Base-by-base conservation (phyloP, 345 rosid species). In the Luvunga scandens region DNA sequence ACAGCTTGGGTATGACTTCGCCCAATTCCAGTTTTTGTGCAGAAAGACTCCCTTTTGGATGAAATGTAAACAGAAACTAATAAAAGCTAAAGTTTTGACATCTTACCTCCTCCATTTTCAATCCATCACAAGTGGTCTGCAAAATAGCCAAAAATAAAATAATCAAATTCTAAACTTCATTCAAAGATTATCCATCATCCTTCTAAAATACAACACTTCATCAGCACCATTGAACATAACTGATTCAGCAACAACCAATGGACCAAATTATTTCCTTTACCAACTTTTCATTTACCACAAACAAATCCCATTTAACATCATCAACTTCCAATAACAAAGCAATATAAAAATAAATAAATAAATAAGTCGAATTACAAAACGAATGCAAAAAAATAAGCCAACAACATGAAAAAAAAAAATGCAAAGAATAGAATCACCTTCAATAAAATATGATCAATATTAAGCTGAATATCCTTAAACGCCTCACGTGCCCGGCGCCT, bases 401-500 rank as follows among this genome's bases (percentile, higher is more conserved):
- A 50, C 1, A 16, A 50, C 56, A 16, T 50, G 56, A 50, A 50
- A 50, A 50, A 50, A 50, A 50, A 13, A 61, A 55, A 63, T 14
- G 67, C 38, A 64, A 62, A 64, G 22, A 18, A 34, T 42, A 50
- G 9, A 71, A 38, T 4, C 36, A 94, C 99, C 99, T 91, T 93
- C 76, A 97, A 90, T 70, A 97, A 86, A 60, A 97, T 77, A 82
- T 97, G 99, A 73, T 94, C 94, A 73, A 97, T 84, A 48, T 86
- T 84, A 63, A 90, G 91, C 82, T 94, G 98, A 65, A 90, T 81
- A 59, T 89, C 82, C 87, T 87, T 91, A 42, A 91, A 91, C 13
- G 97, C 93, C 36, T 94, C 91, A 28, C 98, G 97, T 71, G 89
- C 97, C 16, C 81, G 88, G 73, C 92, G 86, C 79, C 99, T 89